Percentiles rank a stretch among this genome's conserved stretches.
These are phyloP conservation scores for Physcomitrium patens DNA, from an alignment of 225 moss, liverwort and hornwort species.

Conservation along the genomic window DNA sequence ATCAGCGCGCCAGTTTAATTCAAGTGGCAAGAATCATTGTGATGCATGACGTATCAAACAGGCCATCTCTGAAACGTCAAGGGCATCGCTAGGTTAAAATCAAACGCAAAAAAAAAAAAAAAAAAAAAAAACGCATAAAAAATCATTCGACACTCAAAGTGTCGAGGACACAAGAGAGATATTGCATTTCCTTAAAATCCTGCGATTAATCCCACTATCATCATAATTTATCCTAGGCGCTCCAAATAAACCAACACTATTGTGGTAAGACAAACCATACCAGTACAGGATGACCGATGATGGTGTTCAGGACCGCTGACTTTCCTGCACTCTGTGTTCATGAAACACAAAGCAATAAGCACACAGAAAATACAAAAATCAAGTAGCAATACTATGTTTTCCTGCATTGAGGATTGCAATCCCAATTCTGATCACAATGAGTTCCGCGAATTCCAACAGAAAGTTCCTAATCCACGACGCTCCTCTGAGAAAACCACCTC, in stretches of 20 bases:
- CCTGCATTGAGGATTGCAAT: no score
- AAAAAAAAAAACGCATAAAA: no score
- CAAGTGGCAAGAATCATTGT: no score
- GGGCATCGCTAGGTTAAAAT: background rate
- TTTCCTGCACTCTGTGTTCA: conserved; percentile 80
- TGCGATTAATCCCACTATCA: background rate
- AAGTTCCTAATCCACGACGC: no score
- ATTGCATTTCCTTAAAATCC: conserved; percentile 9
- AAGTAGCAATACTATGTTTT: no score
- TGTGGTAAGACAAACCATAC: conserved; percentile 37
- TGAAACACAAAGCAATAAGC: conserved; percentile 11
- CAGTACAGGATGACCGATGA: conserved; percentile 93
- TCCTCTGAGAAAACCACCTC: no score
- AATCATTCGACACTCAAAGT: background rate
- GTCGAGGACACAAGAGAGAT: conserved; percentile 1
- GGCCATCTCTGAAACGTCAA: background rate
- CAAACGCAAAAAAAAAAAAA: background rate
- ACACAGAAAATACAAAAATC: conserved; percentile 2
- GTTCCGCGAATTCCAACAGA: no score
- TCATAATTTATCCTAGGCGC: conserved; percentile 1
- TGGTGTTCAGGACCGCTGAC: conserved; percentile 88
- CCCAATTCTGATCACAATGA: no score
- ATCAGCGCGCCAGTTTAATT: background rate
- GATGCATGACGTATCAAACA: no score
- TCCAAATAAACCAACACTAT: background rate